Conservation (phyloP, 208 protist species). For the Phytomonas francai region DNA sequence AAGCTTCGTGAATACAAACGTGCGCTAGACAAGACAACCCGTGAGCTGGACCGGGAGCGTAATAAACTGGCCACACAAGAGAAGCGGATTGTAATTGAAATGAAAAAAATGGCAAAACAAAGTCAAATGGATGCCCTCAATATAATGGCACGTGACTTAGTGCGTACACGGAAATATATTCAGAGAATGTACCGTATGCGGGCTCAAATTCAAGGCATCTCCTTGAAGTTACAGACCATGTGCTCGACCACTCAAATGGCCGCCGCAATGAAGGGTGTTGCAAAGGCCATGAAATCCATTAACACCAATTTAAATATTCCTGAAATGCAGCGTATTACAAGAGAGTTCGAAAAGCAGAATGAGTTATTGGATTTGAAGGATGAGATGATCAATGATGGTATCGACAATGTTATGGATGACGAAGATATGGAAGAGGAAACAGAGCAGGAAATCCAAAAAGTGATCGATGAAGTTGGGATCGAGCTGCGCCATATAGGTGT, state of each 20-base stretch:
- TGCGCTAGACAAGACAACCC: slow-evolving; percentile 87
- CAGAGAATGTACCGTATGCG: slow-evolving; percentile 97
- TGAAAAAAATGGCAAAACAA: slow-evolving; percentile 95
- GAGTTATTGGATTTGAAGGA: slow-evolving; percentile 98
- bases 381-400: slow-evolving; percentile 96
- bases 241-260: slow-evolving; percentile 86
- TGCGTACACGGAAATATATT: slow-evolving; percentile 93
- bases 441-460: slow-evolving; percentile 84
- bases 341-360: slow-evolving; percentile 97
- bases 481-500: slow-evolving; percentile 51
- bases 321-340: slow-evolving; percentile 96
- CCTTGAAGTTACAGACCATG: slow-evolving; percentile 93
- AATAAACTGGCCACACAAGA: slow-evolving; percentile 92
- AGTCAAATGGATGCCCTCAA: slow-evolving; percentile 94
- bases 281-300: slow-evolving; percentile 91
- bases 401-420: slow-evolving; percentile 89
- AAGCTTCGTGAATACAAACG: slow-evolving; percentile 95
- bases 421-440: slow-evolving; percentile 90
- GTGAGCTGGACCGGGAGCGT: slow-evolving; percentile 95
- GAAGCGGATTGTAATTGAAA: slow-evolving; percentile 95
- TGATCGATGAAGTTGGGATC: slow-evolving; percentile 88
- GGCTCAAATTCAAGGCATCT: slow-evolving; percentile 94
- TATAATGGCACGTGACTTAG: slow-evolving; percentile 98
- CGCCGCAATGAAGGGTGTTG: slow-evolving; percentile 87
- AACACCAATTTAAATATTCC: slow-evolving; percentile 96